phyloP scores from a whole-genome alignment of 1,284 basidiomycete species.

The Hemileia vastatrix region DNA sequence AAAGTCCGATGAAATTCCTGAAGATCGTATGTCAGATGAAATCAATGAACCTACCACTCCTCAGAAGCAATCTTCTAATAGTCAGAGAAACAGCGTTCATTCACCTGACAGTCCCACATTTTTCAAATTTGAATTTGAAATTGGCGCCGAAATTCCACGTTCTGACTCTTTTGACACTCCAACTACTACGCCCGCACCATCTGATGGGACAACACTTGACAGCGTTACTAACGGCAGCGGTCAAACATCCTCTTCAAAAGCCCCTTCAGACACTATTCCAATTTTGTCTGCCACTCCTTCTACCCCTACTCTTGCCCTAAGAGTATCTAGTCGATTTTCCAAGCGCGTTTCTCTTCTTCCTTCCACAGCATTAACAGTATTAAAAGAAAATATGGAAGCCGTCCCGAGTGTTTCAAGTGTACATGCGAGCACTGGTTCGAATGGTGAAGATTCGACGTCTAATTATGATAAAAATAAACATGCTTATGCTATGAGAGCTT shows the following conservation, averaged over 20 bases:
- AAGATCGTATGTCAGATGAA: no score
- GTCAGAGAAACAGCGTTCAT: no score
- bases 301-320: slow-evolving; percentile 6
- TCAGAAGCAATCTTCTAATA: no score
- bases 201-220: not conserved
- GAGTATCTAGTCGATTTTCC: slow-evolving; percentile 39
- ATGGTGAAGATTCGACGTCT: not conserved
- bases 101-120: slow-evolving; percentile 25
- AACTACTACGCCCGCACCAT: slow-evolving; percentile 11
- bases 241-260: not conserved
- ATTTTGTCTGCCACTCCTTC: slow-evolving; percentile 7
- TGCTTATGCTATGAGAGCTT: slow-evolving; percentile 13
- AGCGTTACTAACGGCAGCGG: not conserved
- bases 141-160: slow-evolving; percentile 27
- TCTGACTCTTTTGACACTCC: slow-evolving; percentile 29
- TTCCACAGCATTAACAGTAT: slow-evolving; percentile 35
- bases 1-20: no score
- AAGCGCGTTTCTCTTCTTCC: slow-evolving; percentile 39
- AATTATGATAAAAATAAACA: slow-evolving; percentile 3
- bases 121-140: slow-evolving; percentile 29
- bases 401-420: not conserved
- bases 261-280: not conserved
- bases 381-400: slow-evolving; percentile 28
- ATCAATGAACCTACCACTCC: no score
- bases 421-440: not conserved